Base-by-base conservation (phyloP, 2,329 filamentous ascomycete species). In the Aspergillus awamori region DNA sequence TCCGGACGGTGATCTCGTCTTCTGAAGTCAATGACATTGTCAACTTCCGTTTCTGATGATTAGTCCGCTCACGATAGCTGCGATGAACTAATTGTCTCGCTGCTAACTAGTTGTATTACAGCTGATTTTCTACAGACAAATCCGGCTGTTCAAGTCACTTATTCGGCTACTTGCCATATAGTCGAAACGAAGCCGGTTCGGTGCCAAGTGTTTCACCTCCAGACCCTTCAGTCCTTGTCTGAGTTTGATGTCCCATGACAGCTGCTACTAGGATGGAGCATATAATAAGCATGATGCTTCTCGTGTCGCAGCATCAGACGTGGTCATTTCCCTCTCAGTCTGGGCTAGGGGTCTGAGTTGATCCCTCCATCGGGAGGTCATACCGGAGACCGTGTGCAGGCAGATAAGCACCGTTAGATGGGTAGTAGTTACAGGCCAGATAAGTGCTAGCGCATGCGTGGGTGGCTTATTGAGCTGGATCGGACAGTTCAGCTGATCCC, bases 201-300 rank as follows among this genome's bases (percentile, higher is more conserved):
- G 15, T 22, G 43, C 28, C 53, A 30, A 45, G 36, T 36, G 53
- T 56, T 56, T 56, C 53, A 56, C 28, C 53, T 39, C 26, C 39
- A 43, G 53, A 56, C 53, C 38, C 26, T 56, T 47, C 24, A 47
- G 39, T 36, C 53, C 43, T 56, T 56, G 47, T 51, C 26, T 51
- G 30, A 30, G 15, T 51, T 51, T 51, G 39, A 41, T 55, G 20
- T 30, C 33, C 24, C n/a, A 33, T 55, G 53, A 56, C 53, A 56
- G 53, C 33, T 56, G 22, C 17, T 53, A 45, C 41, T 30, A 17
- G 15, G 15, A 51, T 28, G 10, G 8, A 28, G 26, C 26, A 30
- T 33, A 17, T 51, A 51, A 51, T 51, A 51, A 30, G 11, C 15
- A 28, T 51, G 47, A 51, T 28, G 47, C 47, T 51, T 30, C n/a